phyloP scores from a whole-genome alignment of 306 rosid species.

The Vicia villosa region DNA sequence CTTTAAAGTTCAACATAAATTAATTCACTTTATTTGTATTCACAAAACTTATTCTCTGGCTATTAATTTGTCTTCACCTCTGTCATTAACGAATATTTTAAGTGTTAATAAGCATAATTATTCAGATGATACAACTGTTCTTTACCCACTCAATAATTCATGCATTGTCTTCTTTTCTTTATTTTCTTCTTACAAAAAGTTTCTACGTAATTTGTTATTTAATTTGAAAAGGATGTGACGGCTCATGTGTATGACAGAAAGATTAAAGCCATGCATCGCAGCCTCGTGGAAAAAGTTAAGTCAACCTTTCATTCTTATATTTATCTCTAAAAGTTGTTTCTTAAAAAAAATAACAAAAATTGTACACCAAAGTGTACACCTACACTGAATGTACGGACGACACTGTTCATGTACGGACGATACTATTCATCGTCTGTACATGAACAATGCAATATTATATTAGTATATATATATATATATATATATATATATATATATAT shows the following conservation, averaged over 20 bases:
- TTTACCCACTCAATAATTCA: slow-evolving; percentile 35
- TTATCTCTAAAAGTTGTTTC: not conserved
- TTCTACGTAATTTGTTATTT: slow-evolving; percentile 26
- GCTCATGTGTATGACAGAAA: slow-evolving; percentile 33
- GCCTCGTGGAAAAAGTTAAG: slow-evolving; percentile 6
- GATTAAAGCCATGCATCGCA: not conserved
- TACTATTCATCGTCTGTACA: too few relatives aligned
- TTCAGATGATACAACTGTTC: slow-evolving; percentile 20
- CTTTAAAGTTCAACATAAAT: too few relatives aligned
- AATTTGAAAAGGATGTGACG: slow-evolving; percentile 8
- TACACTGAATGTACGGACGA: too few relatives aligned
- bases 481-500: too few relatives aligned
- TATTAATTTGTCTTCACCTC: slow-evolving; percentile 21
- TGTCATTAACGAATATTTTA: slow-evolving; percentile 17
- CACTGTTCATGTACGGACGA: too few relatives aligned
- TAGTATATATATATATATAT: too few relatives aligned
- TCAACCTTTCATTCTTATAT: slow-evolving; percentile 22
- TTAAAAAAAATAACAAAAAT: too few relatives aligned
- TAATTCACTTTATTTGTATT: too few relatives aligned
- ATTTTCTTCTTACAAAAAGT: slow-evolving; percentile 1
- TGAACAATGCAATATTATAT: too few relatives aligned
- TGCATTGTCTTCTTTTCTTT: slow-evolving; percentile 18
- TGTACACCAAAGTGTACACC: too few relatives aligned
- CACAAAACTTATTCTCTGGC: too few relatives aligned
- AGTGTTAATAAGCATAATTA: slow-evolving; percentile 15